Evolutionary conservation across 805 yeast species (phyloP), one percentile per base, ranked within the genome.

Genomic region (Wickerhamiella sorbophila): DNA sequence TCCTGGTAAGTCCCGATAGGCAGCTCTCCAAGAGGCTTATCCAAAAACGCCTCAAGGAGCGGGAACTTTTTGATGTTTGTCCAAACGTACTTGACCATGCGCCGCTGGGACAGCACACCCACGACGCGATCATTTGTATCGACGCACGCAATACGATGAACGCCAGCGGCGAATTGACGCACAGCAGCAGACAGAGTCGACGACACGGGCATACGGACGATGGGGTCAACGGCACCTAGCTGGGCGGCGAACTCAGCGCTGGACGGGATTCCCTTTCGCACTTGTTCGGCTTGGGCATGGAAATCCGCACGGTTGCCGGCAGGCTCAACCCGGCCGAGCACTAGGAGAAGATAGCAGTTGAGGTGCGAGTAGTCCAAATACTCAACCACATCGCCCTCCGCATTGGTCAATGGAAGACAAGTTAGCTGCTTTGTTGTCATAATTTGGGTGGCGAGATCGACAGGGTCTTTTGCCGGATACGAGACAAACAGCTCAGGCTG

Each of bases 301-400:
- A 36, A 75, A 5, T 42, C 44, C 10, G 49, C 43, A 58, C 43
- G 67, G 67, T 42, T 63, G 55, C 55, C 44, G 35, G 49, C 46
- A 18, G 52, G 48, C 35, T 64, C 63, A 20, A 73, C 63, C 54
- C 80, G 83, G 57, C 88, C 87, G 66, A 87, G 69, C 18, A 91
- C 91, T 46, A 91, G 64, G 49, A 88, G 65, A 48, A 88, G 65
- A 58, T 86, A 86, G 10, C 95, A 78, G 54, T 84, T 86, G 60
- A 88, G 69, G 62, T 88, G 96, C 22, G 88, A 72, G 62, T 85
- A 91, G 61, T 91, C 98, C 59, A 88, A 88, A 1, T 94, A 80
- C 46, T 80, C 69, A 33, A 21, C 40, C 12, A 48, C 39, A 15
- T 34, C 19, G 17, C 15, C 4, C 10, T 42, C 42, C 35, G 48